Base-by-base conservation (phyloP, 345 rosid species). In the Populus deltoides region DNA sequence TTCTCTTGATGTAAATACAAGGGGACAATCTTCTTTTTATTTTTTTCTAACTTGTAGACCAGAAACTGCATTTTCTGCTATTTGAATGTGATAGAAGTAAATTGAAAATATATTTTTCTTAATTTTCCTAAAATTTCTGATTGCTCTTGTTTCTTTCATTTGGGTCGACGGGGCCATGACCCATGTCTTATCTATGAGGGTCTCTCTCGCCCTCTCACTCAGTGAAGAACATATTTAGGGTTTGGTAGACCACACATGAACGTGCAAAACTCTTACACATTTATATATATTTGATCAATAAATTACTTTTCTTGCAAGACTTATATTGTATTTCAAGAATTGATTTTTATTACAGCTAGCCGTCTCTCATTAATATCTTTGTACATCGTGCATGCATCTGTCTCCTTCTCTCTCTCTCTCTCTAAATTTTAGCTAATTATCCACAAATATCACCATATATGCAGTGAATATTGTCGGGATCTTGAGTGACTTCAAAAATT, bases 241-340 rank as follows among this genome's bases (percentile, higher is more conserved):
- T 80, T 75, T 76, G 81, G 85, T 79, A 76, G 76, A 74, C 75
- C 85, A 75, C 80, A 82, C 83, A 75, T 18, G 75, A 82, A 77
- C 81, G 70, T 71, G 80, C 74, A 15, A 20, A 75, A 73, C 71
- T 70, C 31, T 38, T 16, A 53, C 43, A 22, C 24, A 33, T 68
- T 59, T 15, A 41, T 10, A 59, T 59, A 57, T 59, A 65, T 66
- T 59, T 63, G n/a, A 33, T 71, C 16, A 31, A 29, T 80, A 69
- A 53, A 68, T 81, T 73, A 68, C 84, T 80, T 86, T 86, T 83
- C 86, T 86, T 83, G 76, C 83, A 81, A 81, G 86, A 59, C 70
- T 86, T 24, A 24, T 70, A 73, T 57, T 76, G 25, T 71, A 53
- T 45, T 25, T 33, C 24, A 49, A 72, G 5, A 49, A 8, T 15